Base-by-base conservation (phyloP, 257 asterid species). In the Oldenlandia corymbosa region DNA sequence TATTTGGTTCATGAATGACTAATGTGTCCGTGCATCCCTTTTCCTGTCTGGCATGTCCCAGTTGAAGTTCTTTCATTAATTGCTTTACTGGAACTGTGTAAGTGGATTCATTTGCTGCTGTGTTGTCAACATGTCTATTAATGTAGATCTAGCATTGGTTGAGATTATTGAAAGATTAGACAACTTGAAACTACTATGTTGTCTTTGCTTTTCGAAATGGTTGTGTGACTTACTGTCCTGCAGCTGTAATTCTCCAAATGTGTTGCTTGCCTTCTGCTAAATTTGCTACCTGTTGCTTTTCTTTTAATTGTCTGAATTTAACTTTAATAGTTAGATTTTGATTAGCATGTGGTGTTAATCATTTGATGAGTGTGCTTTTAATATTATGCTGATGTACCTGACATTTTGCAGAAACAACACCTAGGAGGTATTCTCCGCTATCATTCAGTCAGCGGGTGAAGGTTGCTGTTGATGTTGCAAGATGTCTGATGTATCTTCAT, bases 391-490 rank as follows among this genome's bases (percentile, higher is more conserved):
- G 69, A 51, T 55, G 28, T 20, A 21, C 16, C 12, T 20, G n/a
- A 11, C 58, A 55, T 62, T 61, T 9, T 71, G 78, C 96, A 93
- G 97, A 93, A 80, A 76, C 94, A 12, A 93, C 97, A 0, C 99
- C 99, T 20, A 74, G 97, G 68, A 85, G 95, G 73, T 83, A 93
- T 80, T 82, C 96, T 60, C 84, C 81, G 0, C 58, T 93, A 72
- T 90, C 96, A n/a, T 90, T 89, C 81, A 66, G 59, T 75, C 91
- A 90, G 70, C 80, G 97, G 77, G 68, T 90, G 68, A 85, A 75
- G 74, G 85, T 93, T 12, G 87, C 90, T n/a, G 72, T 85, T 34
- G 97, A 90, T 68, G 87, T 93, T 60, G 88, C 97, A 20, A 82
- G 81, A 45, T 74, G 90, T 70, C 88, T 93, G 41, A 69, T 76